These are phyloP conservation scores for Phellinidium pouzarii DNA, from an alignment of 1,284 basidiomycete genomes.

Conservation along the genomic window DNA sequence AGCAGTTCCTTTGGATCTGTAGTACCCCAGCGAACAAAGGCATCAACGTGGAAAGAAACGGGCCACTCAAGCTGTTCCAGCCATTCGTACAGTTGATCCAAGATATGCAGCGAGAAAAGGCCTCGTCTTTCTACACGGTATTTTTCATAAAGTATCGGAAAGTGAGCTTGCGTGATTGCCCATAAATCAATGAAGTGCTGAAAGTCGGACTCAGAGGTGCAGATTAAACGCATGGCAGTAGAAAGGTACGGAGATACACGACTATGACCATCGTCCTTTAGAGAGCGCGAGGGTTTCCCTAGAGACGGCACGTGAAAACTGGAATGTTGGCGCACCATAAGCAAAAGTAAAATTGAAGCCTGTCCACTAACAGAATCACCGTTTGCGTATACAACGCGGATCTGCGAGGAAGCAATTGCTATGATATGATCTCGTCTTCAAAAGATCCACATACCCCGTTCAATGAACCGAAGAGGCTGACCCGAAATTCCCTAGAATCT, in stretches of 20 bases:
- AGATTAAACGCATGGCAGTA: conserved; percentile 42
- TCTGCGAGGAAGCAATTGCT: conserved; percentile 39
- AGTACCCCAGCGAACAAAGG: conserved; percentile 34
- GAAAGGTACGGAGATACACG: conserved; percentile 40
- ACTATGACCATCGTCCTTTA: conserved; percentile 23
- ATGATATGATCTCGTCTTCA: conserved; percentile 32
- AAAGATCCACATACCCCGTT: conserved; percentile 9
- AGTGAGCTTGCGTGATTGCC: conserved; percentile 27
- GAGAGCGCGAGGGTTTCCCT: conserved; percentile 24
- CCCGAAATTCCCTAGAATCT: conserved; percentile 41
- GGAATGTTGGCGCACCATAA: conserved; percentile 41
- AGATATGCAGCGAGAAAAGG: conserved; percentile 36
- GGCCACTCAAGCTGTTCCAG: conserved; percentile 38
- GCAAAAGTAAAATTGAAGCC: conserved; percentile 34
- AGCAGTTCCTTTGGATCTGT: conserved; percentile 45
- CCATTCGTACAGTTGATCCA: conserved; percentile 32
- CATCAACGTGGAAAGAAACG: conserved; percentile 51
- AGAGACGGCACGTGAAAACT: conserved; percentile 25
- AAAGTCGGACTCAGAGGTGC: conserved; percentile 29
- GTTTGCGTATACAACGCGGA: conserved; percentile 32
- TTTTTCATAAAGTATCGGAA: conserved; percentile 30
- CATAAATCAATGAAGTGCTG: conserved; percentile 34
- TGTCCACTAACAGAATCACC: conserved; percentile 24
- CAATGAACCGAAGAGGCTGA: conserved; percentile 26
- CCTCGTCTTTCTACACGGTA: conserved; percentile 34